Evolutionary conservation across 306 rosid genomes (phyloP), one percentile per base, ranked within the genome.

Genomic region (Dryas drummondii): DNA sequence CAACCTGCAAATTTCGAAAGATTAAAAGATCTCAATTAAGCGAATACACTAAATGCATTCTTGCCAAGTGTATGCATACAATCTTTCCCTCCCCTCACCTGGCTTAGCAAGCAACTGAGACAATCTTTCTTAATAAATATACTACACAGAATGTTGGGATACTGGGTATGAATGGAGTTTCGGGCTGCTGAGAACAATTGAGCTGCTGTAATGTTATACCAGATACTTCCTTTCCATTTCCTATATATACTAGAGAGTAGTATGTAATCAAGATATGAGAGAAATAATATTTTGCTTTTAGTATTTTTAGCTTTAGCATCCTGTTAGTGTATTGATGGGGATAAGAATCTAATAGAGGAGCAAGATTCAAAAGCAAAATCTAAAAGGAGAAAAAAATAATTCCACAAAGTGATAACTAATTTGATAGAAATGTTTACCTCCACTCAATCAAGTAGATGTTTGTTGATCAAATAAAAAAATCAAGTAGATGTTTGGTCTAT

Each of bases 1-100:
- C 11, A 41, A 17, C 81, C 88, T 88, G 78, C 70, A 84, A 72
- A 69, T 79, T 53, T 55, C 60, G 70, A 14, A 71, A 32, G 37
- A 32, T 32, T 32, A 32, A 32, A 77, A 49, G 12, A 37, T 12
- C 57, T 54, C 60, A 74, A 56, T 61, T 60, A 76, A n/a, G 53
- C 81, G 54, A 16, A 9, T 22, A 22, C 22, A 22, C 22, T 22
- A 22, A 22, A 22, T 22, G 22, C 22, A 22, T 22, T 22, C 22
- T 22, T 22, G 19, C 45, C 67, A n/a, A 47, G 27, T 55, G 7
- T 22, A 4, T 16, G 5, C 40, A 26, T 32, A 2, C 32, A 22
- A 5, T 8, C 10, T 22, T 19, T 19, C 40, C 63, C 41, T 58
- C 63, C 15, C 5, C 63, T 58, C 14, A 22, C 41, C 63, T 46